Evolutionary conservation across 257 asterid species (phyloP).

Genomic region (Scutellaria minor): DNA sequence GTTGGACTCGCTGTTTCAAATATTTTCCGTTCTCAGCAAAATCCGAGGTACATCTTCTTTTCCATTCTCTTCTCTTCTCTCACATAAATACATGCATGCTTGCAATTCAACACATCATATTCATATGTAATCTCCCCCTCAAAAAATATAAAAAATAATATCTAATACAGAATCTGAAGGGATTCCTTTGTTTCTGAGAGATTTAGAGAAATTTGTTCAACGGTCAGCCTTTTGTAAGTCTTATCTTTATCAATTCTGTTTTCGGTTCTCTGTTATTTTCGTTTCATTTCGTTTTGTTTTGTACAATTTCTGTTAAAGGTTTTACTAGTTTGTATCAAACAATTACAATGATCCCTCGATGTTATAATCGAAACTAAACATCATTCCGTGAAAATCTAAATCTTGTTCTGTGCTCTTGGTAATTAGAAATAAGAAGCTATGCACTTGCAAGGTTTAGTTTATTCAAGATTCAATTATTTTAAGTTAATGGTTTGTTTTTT

Average conservation of each 20-base stretch:
- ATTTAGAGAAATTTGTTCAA: not conserved
- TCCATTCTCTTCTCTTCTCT: no score
- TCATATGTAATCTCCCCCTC: no score
- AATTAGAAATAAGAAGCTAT: not conserved
- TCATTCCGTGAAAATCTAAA: not conserved
- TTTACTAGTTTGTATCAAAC: not conserved
- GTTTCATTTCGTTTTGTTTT: not conserved
- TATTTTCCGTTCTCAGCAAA: not conserved
- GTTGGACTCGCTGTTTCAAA: constrained; percentile 35
- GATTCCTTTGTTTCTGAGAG: not conserved
- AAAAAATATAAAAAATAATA: no score
- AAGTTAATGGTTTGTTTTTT: not conserved
- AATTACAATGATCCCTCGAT: no score
- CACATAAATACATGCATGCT: constrained; percentile 8
- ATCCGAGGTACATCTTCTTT: no score
- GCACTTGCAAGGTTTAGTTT: not conserved
- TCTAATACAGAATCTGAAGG: not conserved
- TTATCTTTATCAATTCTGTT: not conserved
- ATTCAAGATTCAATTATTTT: not conserved
- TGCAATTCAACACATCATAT: not conserved
- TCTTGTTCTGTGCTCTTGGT: constrained; percentile 17
- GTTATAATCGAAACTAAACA: not conserved
- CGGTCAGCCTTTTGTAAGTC: not conserved
- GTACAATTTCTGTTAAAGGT: not conserved
- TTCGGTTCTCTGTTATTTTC: not conserved